A percentile compares a stretch with the other conserved stretches of the same genome.
These are phyloP conservation scores for Canavalia gladiata DNA, from an alignment of 306 rosid genomes.

Conservation along the genomic window DNA sequence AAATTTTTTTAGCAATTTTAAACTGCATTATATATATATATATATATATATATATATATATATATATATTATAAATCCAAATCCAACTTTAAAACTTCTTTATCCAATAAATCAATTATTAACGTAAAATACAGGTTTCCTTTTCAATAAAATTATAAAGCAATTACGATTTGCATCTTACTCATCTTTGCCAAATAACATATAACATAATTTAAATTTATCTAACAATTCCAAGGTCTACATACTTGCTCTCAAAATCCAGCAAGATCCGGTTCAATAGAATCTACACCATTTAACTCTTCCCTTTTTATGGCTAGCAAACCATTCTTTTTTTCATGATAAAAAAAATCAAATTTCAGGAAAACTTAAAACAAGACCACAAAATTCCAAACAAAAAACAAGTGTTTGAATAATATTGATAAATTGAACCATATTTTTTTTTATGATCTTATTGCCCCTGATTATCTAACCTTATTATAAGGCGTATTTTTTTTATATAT, in stretches of 20 bases:
- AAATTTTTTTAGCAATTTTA: too few relatives aligned
- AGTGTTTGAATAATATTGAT: not conserved
- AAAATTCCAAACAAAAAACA: not conserved
- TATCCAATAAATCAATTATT: too few relatives aligned
- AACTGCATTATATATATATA: too few relatives aligned
- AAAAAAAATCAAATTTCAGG: not conserved
- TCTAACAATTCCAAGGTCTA: conserved; percentile 28
- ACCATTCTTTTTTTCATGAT: conserved; percentile 61
- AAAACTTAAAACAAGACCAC: not conserved
- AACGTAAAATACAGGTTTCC: not conserved
- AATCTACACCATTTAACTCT: conserved; percentile 65
- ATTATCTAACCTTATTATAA: conserved; percentile 65
- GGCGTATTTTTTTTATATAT: too few relatives aligned
- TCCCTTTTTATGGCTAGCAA: conserved; percentile 64
- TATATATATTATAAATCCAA: too few relatives aligned
- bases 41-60: too few relatives aligned
- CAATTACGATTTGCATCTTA: not conserved
- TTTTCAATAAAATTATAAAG: not conserved
- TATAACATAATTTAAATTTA: conserved; percentile 22
- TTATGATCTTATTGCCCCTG: conserved; percentile 78
- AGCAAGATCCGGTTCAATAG: conserved; percentile 84
- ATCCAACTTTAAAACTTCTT: too few relatives aligned
- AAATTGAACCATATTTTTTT: conserved; percentile 33
- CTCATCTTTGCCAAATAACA: not conserved
- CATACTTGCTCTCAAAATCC: conserved; percentile 93